Base-by-base conservation (phyloP, 495 filamentous ascomycete species). In the Cudoniella acicularis region DNA sequence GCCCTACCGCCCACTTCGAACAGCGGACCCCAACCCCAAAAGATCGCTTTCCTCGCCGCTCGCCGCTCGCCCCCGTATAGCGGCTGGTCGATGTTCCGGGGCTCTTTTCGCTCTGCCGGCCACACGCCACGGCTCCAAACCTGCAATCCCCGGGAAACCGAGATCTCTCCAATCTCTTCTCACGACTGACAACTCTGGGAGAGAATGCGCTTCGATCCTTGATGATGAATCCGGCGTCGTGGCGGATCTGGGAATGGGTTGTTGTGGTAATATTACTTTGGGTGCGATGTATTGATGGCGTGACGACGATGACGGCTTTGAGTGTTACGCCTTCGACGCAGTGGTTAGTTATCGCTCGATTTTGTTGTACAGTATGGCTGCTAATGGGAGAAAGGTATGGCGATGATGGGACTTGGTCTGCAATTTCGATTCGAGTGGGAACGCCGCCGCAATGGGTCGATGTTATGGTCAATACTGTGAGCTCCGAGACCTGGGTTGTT, bases 401-500 rank as follows among this genome's bases (percentile, higher is more conserved):
- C 3, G 70, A 75, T 54, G 78, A 81, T 57, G 77, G 78, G 17
- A 75, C 64, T 52, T 85, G 78, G 78, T 81, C 78, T 21, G 74
- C 72, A 47, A 73, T 85, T 52, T 70, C 73, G 10, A 71, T 87
- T 52, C 77, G 74, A 49, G 72, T 86, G 3, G 85, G 85, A 25
- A 75, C 75, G n/a, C 76, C 79, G 20, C 70, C 73, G 13, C 82
- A 86, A 67, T 74, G 79, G 49, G 68, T 86, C 3, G 79, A 84
- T 57, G 74, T 85, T 50, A 74, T 80, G 24, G 72, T 79, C 43
- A 82, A 79, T 58, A 87, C 84, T 2, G 75, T 75, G 11, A 67
- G 82, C 42, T 75, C 78, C 22, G 81, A 83, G 63, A 77, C 79
- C 20, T 87, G 82, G 82, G 77, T 82, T 3, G 73, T 87, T 40